phyloP scores from a whole-genome alignment of 2,329 filamentous ascomycete genomes.

The Hypomyces rosellus region DNA sequence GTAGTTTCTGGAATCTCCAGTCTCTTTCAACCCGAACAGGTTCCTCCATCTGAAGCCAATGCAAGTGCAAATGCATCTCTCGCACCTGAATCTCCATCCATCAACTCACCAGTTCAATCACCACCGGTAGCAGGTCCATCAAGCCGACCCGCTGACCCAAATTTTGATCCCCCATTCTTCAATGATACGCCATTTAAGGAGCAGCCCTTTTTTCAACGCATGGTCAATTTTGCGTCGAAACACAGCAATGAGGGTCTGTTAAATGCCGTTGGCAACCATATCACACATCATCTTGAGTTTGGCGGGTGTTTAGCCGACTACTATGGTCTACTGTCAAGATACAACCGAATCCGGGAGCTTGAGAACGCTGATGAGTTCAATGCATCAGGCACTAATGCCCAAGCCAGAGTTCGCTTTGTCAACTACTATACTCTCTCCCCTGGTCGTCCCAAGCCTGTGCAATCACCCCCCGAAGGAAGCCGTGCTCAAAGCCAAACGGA shows the following conservation, averaged over 20 bases:
- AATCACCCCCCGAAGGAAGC: conserved; percentile 8
- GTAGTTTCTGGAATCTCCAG: conserved; percentile 75
- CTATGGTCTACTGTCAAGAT: conserved; percentile 60
- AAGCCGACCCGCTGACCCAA: conserved; percentile 42
- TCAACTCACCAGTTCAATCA: conserved; percentile 6
- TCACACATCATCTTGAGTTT: conserved; percentile 78
- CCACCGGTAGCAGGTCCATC: conserved; percentile 4
- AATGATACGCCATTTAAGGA: conserved; percentile 69
- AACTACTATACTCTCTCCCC: conserved; percentile 90
- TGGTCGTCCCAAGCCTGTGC: conserved; percentile 53
- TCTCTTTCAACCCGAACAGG: conserved; percentile 51
- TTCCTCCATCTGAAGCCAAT: conserved; percentile 19
- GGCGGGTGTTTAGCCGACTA: conserved; percentile 76
- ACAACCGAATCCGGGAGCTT: conserved; percentile 61
- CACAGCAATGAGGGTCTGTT: conserved; percentile 65
- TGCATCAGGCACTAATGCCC: conserved; percentile 17
- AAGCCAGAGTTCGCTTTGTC: conserved; percentile 64
- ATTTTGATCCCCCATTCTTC: conserved; percentile 67
- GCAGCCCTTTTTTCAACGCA: conserved; percentile 59
- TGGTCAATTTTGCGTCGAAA: conserved; percentile 75
- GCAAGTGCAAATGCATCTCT: background rate
- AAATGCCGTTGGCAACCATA: conserved; percentile 63
- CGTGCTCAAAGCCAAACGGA: conserved; percentile 7
- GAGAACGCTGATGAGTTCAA: conserved; percentile 61
- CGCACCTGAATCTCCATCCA: conserved; percentile 5